Conservation (phyloP, 257 asterid species). For the Striga asiatica region DNA sequence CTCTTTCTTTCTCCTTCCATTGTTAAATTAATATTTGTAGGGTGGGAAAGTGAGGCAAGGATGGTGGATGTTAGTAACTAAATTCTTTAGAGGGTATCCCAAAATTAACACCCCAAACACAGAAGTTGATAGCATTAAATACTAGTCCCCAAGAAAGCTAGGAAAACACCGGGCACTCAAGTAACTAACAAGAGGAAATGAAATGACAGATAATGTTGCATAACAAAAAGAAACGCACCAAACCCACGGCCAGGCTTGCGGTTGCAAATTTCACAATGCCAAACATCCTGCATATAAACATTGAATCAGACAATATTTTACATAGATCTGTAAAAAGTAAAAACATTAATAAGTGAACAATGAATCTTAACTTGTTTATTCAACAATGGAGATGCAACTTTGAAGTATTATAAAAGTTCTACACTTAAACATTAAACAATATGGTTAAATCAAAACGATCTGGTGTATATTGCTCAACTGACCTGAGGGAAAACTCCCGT, state of each 20-base stretch:
- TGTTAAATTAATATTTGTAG: too few relatives aligned
- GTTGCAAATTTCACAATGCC: constrained; percentile 99
- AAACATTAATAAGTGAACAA: not conserved
- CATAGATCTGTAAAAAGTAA: too few relatives aligned
- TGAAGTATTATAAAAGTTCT: not conserved
- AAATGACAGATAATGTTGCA: not conserved
- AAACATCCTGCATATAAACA: constrained; percentile 61
- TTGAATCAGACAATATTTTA: not conserved
- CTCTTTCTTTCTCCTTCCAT: too few relatives aligned
- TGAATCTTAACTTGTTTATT: not conserved
- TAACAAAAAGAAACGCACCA: constrained; percentile 39
- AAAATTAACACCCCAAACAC: too few relatives aligned
- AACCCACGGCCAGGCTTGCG: constrained; percentile 97
- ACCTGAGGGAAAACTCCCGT: constrained; percentile 98
- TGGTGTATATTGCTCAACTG: constrained; percentile 16
- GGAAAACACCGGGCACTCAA: not conserved
- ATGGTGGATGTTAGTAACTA: too few relatives aligned
- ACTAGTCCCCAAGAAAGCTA: too few relatives aligned
- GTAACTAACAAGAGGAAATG: not conserved
- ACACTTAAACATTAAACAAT: not conserved
- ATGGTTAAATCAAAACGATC: constrained; percentile 4
- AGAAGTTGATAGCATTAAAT: too few relatives aligned
- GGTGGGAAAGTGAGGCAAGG: too few relatives aligned
- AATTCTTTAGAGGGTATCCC: too few relatives aligned
- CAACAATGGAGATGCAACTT: not conserved